Evolutionary conservation across 202 grass and related monocot genomes (phyloP).

Genomic region (Musa balbisiana): DNA sequence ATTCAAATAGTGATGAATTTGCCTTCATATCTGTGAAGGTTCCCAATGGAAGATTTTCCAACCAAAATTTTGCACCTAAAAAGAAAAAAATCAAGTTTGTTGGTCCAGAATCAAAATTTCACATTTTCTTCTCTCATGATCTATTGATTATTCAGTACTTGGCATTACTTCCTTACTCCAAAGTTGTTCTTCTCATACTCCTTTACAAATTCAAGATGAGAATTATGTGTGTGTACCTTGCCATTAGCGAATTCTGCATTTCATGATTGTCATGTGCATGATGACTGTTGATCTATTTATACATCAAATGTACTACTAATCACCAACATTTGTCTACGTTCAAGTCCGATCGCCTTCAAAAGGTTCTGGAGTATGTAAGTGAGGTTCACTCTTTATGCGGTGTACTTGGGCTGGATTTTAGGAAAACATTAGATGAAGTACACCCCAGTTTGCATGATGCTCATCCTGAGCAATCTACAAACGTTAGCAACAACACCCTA

Average conservation of each 20-base stretch:
- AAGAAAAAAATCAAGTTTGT: background rate
- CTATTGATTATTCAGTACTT: too few species aligned
- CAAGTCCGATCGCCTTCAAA: constrained; percentile 87
- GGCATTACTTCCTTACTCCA: too few species aligned
- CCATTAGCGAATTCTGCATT: constrained; percentile 4
- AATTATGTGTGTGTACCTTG: background rate
- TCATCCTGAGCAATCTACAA: constrained; percentile 54
- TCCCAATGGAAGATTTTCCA: too few species aligned
- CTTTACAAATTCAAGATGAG: too few species aligned
- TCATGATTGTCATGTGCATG: too few species aligned
- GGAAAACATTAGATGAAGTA: constrained; percentile 56
- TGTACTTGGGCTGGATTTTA: constrained; percentile 72
- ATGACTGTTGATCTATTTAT: too few species aligned
- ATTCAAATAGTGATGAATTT: too few species aligned
- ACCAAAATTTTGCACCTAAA: too few species aligned
- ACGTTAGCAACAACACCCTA: constrained; percentile 72
- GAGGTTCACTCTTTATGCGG: constrained; percentile 84
- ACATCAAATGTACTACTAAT: background rate
- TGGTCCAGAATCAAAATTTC: too few species aligned
- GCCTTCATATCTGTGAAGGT: too few species aligned
- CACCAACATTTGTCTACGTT: constrained; percentile 33
- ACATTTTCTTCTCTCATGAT: too few species aligned
- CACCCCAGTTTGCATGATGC: constrained; percentile 93
- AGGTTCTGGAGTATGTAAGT: constrained; percentile 73
- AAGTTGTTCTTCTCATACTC: too few species aligned